Evolutionary conservation across 371 early-diverging fungal genomes (phyloP).

Genomic region (Mortierella sp.): DNA sequence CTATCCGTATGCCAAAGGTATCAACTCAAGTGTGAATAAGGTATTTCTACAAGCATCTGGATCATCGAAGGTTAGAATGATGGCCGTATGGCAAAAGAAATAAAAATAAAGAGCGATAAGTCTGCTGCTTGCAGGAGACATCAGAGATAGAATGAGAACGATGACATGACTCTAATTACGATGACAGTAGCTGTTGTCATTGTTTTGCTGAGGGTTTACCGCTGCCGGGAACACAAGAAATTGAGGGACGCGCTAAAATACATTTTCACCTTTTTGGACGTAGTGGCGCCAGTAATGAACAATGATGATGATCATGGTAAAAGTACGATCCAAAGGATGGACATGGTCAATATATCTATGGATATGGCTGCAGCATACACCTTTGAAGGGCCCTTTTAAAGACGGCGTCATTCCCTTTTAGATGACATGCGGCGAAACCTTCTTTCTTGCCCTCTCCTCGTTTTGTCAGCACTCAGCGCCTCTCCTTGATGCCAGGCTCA

Average conservation of each 20-base stretch:
- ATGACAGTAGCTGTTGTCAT: neutral
- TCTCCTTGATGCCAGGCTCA: neutral
- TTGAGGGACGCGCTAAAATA: neutral
- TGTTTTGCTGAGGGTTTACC: neutral
- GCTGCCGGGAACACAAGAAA: neutral
- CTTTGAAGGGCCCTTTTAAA: no score
- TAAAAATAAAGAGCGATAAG: neutral
- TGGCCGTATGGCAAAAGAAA: neutral
- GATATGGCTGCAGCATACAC: no score
- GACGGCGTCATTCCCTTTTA: neutral
- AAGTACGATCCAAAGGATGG: no score
- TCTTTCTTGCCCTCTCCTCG: neutral
- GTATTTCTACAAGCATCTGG: neutral
- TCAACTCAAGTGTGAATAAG: neutral
- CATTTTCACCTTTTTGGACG: neutral
- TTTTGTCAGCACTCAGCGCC: slow-evolving; percentile 2
- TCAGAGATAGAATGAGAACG: neutral
- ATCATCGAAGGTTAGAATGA: neutral
- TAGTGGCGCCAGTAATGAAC: no score
- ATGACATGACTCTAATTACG: neutral
- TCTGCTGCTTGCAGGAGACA: no score
- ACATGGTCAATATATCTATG: no score
- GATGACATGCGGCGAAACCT: neutral
- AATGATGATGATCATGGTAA: neutral
- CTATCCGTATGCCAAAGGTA: neutral